phyloP scores from a whole-genome alignment of 2,329 filamentous ascomycete species.

The Cladophialophora psammophila region DNA sequence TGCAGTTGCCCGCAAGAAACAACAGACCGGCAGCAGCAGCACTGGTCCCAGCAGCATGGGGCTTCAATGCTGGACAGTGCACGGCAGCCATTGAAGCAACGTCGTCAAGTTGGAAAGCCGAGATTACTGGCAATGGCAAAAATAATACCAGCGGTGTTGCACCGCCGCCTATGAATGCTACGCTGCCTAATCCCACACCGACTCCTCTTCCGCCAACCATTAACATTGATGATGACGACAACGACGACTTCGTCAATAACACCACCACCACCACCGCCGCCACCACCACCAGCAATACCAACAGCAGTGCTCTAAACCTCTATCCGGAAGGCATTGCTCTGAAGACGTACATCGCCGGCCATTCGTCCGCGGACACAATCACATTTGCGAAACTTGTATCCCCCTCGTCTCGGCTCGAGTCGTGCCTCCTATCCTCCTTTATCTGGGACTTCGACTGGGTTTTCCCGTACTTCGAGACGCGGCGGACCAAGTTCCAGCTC shows the following conservation, averaged over 20 bases:
- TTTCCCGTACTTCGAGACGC: slow-evolving; percentile 70
- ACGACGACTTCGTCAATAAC: not conserved
- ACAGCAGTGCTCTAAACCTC: slow-evolving; percentile 23
- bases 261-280: not conserved
- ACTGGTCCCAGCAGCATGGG: not conserved
- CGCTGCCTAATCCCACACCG: not conserved
- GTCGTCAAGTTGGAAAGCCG: not conserved
- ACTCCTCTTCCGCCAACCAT: not conserved
- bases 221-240: not conserved
- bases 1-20: not conserved
- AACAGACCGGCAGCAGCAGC: not conserved
- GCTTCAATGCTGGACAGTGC: not conserved
- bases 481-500: slow-evolving; percentile 68
- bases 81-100: not conserved
- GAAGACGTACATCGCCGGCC: slow-evolving; percentile 77
- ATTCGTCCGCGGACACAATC: slow-evolving; percentile 56
- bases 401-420: slow-evolving; percentile 77
- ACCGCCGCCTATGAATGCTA: not conserved
- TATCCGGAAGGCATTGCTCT: slow-evolving; percentile 73
- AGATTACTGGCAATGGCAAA: slow-evolving; percentile 18
- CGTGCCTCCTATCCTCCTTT: slow-evolving; percentile 85
- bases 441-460: slow-evolving; percentile 86
- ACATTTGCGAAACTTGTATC: slow-evolving; percentile 74
- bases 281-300: not conserved
- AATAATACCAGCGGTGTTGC: not conserved